Conservation (phyloP, 2,329 filamentous ascomycete genomes). For the Beauveria australis region DNA sequence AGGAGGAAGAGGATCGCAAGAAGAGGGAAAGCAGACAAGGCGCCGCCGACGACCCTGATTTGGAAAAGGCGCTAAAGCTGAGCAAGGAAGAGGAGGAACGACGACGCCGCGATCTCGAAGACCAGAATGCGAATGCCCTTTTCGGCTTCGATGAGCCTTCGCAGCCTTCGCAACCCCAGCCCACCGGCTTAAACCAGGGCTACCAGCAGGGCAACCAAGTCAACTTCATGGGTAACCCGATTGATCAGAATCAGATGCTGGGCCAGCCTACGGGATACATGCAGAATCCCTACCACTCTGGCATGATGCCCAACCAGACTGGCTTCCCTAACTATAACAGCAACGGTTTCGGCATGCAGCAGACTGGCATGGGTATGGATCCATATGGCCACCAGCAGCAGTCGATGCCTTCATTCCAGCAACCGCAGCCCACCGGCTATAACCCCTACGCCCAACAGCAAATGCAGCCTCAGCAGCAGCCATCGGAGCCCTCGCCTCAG, state of each 20-base stretch:
- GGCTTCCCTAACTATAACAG: slow-evolving; percentile 41
- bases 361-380: slow-evolving; percentile 61
- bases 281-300: slow-evolving; percentile 45
- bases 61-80: slow-evolving; percentile 89
- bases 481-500: slow-evolving; percentile 55
- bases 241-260: slow-evolving; percentile 69
- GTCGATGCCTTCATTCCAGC: slow-evolving; percentile 34
- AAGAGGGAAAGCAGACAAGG: slow-evolving; percentile 59
- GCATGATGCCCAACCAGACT: slow-evolving; percentile 39
- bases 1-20: slow-evolving; percentile 81
- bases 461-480: slow-evolving; percentile 33
- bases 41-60: slow-evolving; percentile 69
- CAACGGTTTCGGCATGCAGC: slow-evolving; percentile 56
- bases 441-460: slow-evolving; percentile 43
- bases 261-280: slow-evolving; percentile 72
- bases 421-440: slow-evolving; percentile 44
- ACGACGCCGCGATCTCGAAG: slow-evolving; percentile 76
- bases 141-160: slow-evolving; percentile 67
- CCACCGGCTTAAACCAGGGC: slow-evolving; percentile 88
- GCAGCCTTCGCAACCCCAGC: slow-evolving; percentile 57
- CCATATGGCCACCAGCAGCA: slow-evolving; percentile 53
- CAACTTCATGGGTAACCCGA: slow-evolving; percentile 94
- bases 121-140: slow-evolving; percentile 75
- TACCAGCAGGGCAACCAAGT: slow-evolving; percentile 96
- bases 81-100: slow-evolving; percentile 93